Conservation (phyloP, 2,329 filamentous ascomycete genomes). For the Fusarium palustre region DNA sequence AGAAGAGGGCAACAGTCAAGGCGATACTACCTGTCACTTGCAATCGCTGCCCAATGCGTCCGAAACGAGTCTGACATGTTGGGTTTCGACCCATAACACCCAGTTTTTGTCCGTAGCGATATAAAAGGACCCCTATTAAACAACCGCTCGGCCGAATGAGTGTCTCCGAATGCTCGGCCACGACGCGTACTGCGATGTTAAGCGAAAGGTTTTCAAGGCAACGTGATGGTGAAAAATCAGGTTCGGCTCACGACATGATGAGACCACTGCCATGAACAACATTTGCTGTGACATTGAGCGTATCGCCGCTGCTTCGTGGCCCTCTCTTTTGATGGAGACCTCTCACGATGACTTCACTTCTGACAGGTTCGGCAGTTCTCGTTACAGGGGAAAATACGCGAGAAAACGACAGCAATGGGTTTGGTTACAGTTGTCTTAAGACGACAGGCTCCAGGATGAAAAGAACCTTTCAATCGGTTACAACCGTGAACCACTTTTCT, state of each 20-base stretch:
- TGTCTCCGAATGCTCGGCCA: slow-evolving; percentile 24
- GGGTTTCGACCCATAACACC: slow-evolving; percentile 25
- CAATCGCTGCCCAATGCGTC: slow-evolving; percentile 24
- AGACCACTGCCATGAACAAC: slow-evolving; percentile 16
- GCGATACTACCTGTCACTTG: slow-evolving; percentile 27
- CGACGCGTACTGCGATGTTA: slow-evolving; percentile 10
- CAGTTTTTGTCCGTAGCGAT: slow-evolving; percentile 24
- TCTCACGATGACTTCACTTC: slow-evolving; percentile 46
- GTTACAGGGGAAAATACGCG: slow-evolving; percentile 15
- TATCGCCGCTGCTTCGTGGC: slow-evolving; percentile 23
- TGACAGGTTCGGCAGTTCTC: slow-evolving; percentile 16
- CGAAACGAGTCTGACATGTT: slow-evolving; percentile 29
- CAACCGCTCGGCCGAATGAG: slow-evolving; percentile 38
- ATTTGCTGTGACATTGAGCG: slow-evolving; percentile 23
- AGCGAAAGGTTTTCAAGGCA: slow-evolving; percentile 6
- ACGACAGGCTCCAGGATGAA: slow-evolving; percentile 20
- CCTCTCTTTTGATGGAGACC: slow-evolving; percentile 13
- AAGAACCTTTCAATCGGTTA: slow-evolving; percentile 31
- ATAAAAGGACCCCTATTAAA: slow-evolving; percentile 32
- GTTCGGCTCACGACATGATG: slow-evolving; percentile 18
- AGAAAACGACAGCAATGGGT: slow-evolving; percentile 17
- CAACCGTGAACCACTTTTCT: slow-evolving; percentile 40
- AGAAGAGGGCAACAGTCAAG: slow-evolving; percentile 13
- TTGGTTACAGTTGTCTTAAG: slow-evolving; percentile 18
- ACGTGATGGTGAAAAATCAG: slow-evolving; percentile 36